Percentiles rank a stretch among this genome's conserved stretches.
Evolutionary conservation across 106 monocot species (phyloP).

Genomic region (Dendrobium huoshanense): DNA sequence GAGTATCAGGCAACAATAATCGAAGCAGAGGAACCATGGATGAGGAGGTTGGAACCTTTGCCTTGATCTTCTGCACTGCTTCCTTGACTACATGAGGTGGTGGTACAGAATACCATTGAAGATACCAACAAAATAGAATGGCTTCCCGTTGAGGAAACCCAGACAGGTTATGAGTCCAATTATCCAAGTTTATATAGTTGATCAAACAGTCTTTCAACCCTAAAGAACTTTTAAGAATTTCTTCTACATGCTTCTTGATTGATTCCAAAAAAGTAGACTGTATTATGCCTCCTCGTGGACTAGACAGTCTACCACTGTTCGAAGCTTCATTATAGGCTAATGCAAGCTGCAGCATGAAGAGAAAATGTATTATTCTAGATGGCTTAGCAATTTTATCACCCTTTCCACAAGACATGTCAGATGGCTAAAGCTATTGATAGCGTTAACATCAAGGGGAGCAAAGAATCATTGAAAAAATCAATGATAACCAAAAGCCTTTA

Average conservation of each 20-base stretch:
- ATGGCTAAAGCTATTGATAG: background rate
- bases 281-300: conserved; percentile 42
- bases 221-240: conserved; percentile 30
- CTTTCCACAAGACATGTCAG: background rate
- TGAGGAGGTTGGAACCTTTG: conserved; percentile 8
- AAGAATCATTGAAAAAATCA: background rate
- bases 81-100: conserved; percentile 34
- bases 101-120: conserved; percentile 77
- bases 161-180: conserved; percentile 36
- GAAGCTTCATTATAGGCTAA: conserved; percentile 82
- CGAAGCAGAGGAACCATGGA: conserved; percentile 54
- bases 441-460: background rate
- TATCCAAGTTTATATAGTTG: conserved; percentile 37
- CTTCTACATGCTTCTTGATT: conserved; percentile 63
- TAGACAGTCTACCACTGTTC: conserved; percentile 38
- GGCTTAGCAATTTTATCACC: no score
- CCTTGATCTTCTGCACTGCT: conserved; percentile 41
- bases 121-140: conserved; percentile 78
- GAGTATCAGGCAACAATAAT: conserved; percentile 54
- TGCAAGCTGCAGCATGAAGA: conserved; percentile 50
- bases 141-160: conserved; percentile 19
- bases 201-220: conserved; percentile 22
- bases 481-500: background rate
- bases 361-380: background rate
- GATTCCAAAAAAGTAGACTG: conserved; percentile 77